Evolutionary conservation across 495 filamentous ascomycete species (phyloP).

Genomic region (Penicillium mononematosum): DNA sequence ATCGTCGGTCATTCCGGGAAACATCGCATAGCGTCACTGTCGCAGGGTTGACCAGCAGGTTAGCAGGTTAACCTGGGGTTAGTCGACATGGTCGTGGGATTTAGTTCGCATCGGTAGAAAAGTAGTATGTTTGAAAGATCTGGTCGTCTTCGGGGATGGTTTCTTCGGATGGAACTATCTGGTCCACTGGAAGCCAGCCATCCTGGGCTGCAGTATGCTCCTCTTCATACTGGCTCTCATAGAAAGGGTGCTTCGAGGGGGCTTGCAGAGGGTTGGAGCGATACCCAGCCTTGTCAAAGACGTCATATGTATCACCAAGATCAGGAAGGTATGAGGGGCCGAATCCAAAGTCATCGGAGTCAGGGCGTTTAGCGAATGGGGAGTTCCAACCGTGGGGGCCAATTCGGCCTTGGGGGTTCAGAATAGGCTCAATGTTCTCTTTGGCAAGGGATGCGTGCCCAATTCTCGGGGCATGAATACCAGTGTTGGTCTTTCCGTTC

Average conservation of each 20-base stretch:
- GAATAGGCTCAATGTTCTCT: conserved; percentile 48
- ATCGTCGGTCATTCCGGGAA: not conserved
- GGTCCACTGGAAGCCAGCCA: conserved; percentile 14
- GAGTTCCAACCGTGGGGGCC: conserved; percentile 34
- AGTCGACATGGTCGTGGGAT: not conserved
- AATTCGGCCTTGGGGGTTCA: conserved; percentile 35
- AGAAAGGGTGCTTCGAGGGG: conserved; percentile 21
- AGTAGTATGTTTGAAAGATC: conserved; percentile 35
- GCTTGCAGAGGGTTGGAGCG: conserved; percentile 42
- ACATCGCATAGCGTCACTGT: not conserved
- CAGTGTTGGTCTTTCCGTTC: conserved; percentile 18
- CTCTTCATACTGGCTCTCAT: conserved; percentile 21
- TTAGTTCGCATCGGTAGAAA: conserved; percentile 30
- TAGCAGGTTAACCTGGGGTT: not conserved
- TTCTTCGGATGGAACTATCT: conserved; percentile 29
- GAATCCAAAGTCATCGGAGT: conserved; percentile 26
- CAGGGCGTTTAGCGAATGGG: conserved; percentile 30
- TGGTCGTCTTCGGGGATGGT: conserved; percentile 37
- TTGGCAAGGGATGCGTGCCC: conserved; percentile 23
- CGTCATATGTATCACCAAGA: conserved; percentile 30
- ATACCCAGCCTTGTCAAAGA: conserved; percentile 30
- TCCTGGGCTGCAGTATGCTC: conserved; percentile 8
- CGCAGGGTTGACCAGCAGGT: not conserved
- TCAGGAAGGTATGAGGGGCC: conserved; percentile 35
- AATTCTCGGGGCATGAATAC: conserved; percentile 14